Evolutionary conservation across 345 rosid genomes (phyloP).

Genomic region (Gossypium arboreum): DNA sequence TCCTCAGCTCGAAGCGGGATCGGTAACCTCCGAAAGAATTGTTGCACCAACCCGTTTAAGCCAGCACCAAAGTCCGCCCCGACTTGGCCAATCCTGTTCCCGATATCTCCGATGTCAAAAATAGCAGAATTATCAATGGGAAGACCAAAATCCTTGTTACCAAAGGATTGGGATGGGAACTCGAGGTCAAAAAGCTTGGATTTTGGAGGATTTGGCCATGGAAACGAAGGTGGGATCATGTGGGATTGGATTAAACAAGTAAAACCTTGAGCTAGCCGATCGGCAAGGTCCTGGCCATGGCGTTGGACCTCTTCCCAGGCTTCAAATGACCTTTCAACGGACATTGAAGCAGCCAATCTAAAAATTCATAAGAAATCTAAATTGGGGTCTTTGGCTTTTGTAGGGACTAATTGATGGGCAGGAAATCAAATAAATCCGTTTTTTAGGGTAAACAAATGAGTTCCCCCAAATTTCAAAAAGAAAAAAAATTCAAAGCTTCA

Average conservation of each 20-base stretch:
- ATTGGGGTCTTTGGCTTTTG: neutral
- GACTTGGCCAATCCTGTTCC: slow-evolving; percentile 78
- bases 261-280: slow-evolving; percentile 78
- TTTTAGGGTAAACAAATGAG: neutral
- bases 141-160: slow-evolving; percentile 37
- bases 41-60: slow-evolving; percentile 76
- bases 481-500: neutral
- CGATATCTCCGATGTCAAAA: slow-evolving; percentile 62
- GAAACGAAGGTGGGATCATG: slow-evolving; percentile 61
- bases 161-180: slow-evolving; percentile 45
- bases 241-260: slow-evolving; percentile 71
- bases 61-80: slow-evolving; percentile 79
- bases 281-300: slow-evolving; percentile 89
- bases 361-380: slow-evolving; percentile 8
- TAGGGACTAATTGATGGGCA: neutral
- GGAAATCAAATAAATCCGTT: neutral
- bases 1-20: slow-evolving; percentile 63
- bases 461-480: neutral
- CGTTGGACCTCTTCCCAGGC: slow-evolving; percentile 96
- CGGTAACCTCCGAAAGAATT: slow-evolving; percentile 66
- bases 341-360: slow-evolving; percentile 37
- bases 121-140: slow-evolving; percentile 48
- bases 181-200: slow-evolving; percentile 71
- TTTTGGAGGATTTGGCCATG: slow-evolving; percentile 59
- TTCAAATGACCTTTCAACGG: slow-evolving; percentile 83